These are phyloP conservation scores for Fusarium cicatricum DNA, from an alignment of 2,329 filamentous ascomycete genomes.

Conservation along the genomic window DNA sequence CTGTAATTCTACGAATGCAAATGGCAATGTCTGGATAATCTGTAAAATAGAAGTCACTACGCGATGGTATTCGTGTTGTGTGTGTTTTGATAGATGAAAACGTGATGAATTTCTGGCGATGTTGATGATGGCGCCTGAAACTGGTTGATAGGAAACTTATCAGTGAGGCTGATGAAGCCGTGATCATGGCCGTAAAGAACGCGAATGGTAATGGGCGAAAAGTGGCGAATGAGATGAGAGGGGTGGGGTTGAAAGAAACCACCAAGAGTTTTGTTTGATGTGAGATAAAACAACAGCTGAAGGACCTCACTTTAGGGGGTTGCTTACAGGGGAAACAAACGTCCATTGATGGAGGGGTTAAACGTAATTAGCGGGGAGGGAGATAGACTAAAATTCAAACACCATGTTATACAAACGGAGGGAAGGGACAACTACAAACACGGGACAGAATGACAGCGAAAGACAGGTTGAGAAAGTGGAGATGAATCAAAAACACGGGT, in stretches of 20 bases:
- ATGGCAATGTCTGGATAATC: slow-evolving; percentile 18
- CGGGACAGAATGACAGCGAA: background rate
- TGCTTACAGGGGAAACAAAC: background rate
- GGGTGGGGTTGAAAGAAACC: slow-evolving; percentile 37
- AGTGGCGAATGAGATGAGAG: slow-evolving; percentile 30
- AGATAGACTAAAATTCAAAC: slow-evolving; percentile 15
- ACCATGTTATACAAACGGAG: slow-evolving; percentile 19
- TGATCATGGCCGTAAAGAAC: slow-evolving; percentile 7
- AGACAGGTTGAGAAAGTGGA: slow-evolving; percentile 4
- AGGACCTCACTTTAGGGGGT: slow-evolving; percentile 35
- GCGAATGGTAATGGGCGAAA: slow-evolving; percentile 1
- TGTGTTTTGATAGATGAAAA: slow-evolving; percentile 40
- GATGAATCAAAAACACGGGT: background rate
- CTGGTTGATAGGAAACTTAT: slow-evolving; percentile 13
- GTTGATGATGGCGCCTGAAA: slow-evolving; percentile 12
- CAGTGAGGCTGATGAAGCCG: slow-evolving; percentile 13
- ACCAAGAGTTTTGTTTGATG: slow-evolving; percentile 27
- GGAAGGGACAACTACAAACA: slow-evolving; percentile 8
- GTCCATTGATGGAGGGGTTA: slow-evolving; percentile 14
- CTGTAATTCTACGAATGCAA: slow-evolving; percentile 39
- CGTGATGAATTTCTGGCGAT: slow-evolving; percentile 23
- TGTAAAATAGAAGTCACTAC: slow-evolving; percentile 42
- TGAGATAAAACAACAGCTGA: slow-evolving; percentile 17
- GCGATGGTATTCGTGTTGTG: slow-evolving; percentile 28
- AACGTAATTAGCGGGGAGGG: slow-evolving; percentile 14